A percentile compares a stretch with the other conserved stretches of the same genome.
phyloP scores from a whole-genome alignment of 805 yeast species.

The Myxozyma sirexii region DNA sequence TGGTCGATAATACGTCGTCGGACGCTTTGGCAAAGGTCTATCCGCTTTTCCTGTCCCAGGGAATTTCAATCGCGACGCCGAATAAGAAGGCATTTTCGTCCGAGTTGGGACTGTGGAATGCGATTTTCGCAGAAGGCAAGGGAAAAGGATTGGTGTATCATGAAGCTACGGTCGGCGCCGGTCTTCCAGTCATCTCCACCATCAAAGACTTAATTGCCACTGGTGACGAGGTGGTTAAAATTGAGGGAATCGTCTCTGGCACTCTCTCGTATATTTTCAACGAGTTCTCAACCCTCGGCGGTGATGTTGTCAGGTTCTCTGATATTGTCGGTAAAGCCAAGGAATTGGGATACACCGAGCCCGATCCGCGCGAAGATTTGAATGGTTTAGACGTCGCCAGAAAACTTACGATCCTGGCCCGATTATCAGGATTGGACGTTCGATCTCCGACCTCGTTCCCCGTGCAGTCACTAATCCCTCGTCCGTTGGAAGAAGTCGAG shows the following conservation, averaged over 20 bases:
- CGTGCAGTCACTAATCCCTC: slow-evolving; percentile 90
- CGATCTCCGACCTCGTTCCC: slow-evolving; percentile 91
- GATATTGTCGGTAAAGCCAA: slow-evolving; percentile 89
- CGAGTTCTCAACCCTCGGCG: slow-evolving; percentile 72
- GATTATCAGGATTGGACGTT: slow-evolving; percentile 84
- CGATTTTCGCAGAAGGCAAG: slow-evolving; percentile 58
- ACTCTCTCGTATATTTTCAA: slow-evolving; percentile 94
- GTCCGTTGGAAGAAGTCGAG: slow-evolving; percentile 70
- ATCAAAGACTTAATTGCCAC: slow-evolving; percentile 85
- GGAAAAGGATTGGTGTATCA: slow-evolving; percentile 86
- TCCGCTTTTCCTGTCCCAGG: slow-evolving; percentile 69
- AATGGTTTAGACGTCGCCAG: slow-evolving; percentile 98
- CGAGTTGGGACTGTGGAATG: slow-evolving; percentile 72
- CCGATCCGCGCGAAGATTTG: slow-evolving; percentile 98
- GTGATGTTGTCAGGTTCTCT: slow-evolving; percentile 69
- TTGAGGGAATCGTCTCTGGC: slow-evolving; percentile 97
- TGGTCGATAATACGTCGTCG: slow-evolving; percentile 94
- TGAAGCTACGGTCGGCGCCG: slow-evolving; percentile 99
- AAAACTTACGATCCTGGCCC: slow-evolving; percentile 93
- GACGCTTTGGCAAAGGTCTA: slow-evolving; percentile 74
- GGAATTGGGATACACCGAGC: slow-evolving; percentile 93
- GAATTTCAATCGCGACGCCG: slow-evolving; percentile 95
- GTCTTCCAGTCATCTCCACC: slow-evolving; percentile 89
- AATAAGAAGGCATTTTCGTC: slow-evolving; percentile 96
- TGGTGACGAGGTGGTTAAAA: slow-evolving; percentile 87